Evolutionary conservation across 306 rosid genomes (phyloP), one percentile per base, ranked within the genome.

Genomic region (Acacia crassicarpa): DNA sequence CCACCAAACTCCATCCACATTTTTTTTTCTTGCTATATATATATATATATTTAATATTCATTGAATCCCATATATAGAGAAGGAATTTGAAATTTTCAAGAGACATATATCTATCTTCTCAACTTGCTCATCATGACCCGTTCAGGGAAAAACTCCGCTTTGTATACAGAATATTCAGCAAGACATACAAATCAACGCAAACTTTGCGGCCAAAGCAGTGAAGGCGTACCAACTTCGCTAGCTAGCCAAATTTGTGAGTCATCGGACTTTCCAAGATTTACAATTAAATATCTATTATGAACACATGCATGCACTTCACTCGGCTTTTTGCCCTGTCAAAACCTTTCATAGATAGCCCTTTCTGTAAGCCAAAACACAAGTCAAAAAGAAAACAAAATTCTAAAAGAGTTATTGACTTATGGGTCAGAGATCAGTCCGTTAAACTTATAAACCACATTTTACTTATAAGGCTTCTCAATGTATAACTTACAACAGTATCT

Each of bases 401-500:
- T 38, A 38, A 6, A 0, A 35, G 6, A 35, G 6, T 35, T 6
- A 38, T 6, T 38, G 41, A 38, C 41, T 38, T 38, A 38, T 38
- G 41, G 1, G 8, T 38, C 6, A 6, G 8, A 38, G 8, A 38
- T 38, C 8, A 38, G 1, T 1, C 6, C 8, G 0, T 38, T 38
- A 38, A 38, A 2, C 10, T 22, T 46, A 12, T 13, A 13, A 13
- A 46, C 4, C 53, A 44, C 5, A 9, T 16, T 10, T 10, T 13
- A 46, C 6, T 3, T 46, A 1, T 13, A 0, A 14, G 5, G 12
- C 17, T 46, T 0, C 5, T 14, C 0, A 1, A 46, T 3, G 17
- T 46, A 16, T 6, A 13, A 46, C 4, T 14, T 4, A 46, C 14
- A 1, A 13, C 17, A 46, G 3, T 3, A 12, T 25, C 19, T 25